Evolutionary conservation across 345 rosid genomes (phyloP).

Genomic region (Triadica sebifera): DNA sequence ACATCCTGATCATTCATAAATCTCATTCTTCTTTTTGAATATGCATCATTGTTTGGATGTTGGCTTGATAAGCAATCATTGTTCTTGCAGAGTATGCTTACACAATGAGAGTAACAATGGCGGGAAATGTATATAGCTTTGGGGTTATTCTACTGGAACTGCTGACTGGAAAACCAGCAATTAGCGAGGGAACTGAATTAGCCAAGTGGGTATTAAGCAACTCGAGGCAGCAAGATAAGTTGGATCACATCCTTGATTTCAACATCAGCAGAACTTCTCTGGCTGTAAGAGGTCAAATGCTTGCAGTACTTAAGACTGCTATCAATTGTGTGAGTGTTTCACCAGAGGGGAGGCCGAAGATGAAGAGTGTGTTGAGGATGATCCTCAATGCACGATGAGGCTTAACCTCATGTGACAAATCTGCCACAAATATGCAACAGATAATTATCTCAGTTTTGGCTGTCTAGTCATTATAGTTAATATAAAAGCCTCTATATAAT

Average conservation of each 20-base stretch:
- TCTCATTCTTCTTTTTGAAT: neutral
- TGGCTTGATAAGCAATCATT: neutral
- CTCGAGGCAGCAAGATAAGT: slow-evolving; percentile 41
- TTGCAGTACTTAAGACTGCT: slow-evolving; percentile 66
- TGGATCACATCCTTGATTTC: slow-evolving; percentile 64
- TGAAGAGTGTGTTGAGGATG: slow-evolving; percentile 74
- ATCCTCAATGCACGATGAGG: slow-evolving; percentile 55
- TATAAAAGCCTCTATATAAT: neutral
- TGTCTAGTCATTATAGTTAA: neutral
- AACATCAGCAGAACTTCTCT: slow-evolving; percentile 59
- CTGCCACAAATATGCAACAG: neutral
- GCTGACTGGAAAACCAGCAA: slow-evolving; percentile 76
- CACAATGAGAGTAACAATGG: slow-evolving; percentile 82
- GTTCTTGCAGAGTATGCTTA: slow-evolving; percentile 77
- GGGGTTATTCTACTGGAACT: slow-evolving; percentile 80
- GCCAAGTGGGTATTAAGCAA: slow-evolving; percentile 72
- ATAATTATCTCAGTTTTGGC: slow-evolving; percentile 8
- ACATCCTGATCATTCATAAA: neutral
- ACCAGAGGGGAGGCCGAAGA: slow-evolving; percentile 75
- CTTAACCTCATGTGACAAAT: neutral
- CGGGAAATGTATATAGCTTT: slow-evolving; percentile 77
- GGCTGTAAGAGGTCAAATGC: slow-evolving; percentile 64
- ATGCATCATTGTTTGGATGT: neutral
- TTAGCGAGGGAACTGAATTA: slow-evolving; percentile 65
- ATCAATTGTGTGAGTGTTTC: slow-evolving; percentile 62